Percentiles rank a stretch among this genome's conserved stretches.
Conservation (phyloP, 768 basidiomycete species). For the Tulasnella sp. region DNA sequence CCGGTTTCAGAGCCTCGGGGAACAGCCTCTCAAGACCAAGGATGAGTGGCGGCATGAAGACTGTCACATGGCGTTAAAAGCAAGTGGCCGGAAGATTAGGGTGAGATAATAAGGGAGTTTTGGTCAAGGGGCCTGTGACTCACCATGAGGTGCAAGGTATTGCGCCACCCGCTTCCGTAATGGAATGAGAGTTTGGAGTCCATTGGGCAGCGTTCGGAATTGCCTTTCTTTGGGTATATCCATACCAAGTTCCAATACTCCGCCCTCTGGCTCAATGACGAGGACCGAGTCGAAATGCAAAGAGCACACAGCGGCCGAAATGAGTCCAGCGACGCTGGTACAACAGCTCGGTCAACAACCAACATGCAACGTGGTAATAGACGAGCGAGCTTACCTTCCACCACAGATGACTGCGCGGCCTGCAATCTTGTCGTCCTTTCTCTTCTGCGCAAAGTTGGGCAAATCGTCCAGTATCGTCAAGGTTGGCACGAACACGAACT, state of each 20-base stretch:
- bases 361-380: too few species aligned
- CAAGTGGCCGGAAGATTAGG: too few species aligned
- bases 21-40: conserved; percentile 1
- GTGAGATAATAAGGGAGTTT: not conserved
- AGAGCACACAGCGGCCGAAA: conserved; percentile 2
- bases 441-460: not conserved
- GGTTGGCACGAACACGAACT: not conserved
- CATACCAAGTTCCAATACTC: not conserved
- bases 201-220: not conserved
- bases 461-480: not conserved
- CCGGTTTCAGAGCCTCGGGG: not conserved
- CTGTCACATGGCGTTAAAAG: not conserved
- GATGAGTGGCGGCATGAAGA: not conserved
- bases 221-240: not conserved
- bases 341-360: too few species aligned
- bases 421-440: not conserved
- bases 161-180: not conserved
- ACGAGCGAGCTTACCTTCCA: not conserved
- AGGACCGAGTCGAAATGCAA: conserved; percentile 8
- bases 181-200: not conserved
- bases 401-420: not conserved
- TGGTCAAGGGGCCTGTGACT: not conserved
- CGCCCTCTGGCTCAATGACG: conserved; percentile 5
- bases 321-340: conserved; percentile 5
- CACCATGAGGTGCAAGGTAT: not conserved